phyloP scores from a whole-genome alignment of 163 green algal species.

The Prototheca wickerhamii region DNA sequence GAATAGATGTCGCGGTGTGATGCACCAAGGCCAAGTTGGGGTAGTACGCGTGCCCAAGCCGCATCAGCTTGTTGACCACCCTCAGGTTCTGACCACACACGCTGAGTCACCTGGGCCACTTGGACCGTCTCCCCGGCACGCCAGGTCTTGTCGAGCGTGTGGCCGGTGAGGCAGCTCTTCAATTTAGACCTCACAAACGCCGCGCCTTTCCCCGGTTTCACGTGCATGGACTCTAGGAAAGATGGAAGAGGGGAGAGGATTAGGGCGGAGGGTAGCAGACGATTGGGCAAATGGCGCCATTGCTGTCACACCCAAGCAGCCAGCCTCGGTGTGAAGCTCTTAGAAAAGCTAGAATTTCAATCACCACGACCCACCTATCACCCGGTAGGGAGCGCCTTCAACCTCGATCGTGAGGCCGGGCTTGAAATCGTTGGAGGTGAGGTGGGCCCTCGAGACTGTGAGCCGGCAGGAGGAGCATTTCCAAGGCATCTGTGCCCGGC shows the following conservation, averaged over 20 bases:
- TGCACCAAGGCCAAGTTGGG: too few species aligned
- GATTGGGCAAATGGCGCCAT: too few species aligned
- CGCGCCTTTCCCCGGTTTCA: conserved; percentile 95
- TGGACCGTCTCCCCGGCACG: conserved; percentile 72
- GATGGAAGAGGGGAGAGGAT: background rate
- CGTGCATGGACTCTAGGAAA: conserved; percentile 86
- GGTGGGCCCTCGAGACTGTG: conserved; percentile 9
- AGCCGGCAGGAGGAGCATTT: too few species aligned
- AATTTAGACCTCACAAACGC: conserved; percentile 97
- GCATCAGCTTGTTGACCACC: too few species aligned
- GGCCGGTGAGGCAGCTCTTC: conserved; percentile 82
- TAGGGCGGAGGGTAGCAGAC: background rate
- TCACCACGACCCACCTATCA: conserved; percentile 46
- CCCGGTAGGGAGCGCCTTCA: conserved; percentile 67
- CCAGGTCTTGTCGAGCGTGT: conserved; percentile 91
- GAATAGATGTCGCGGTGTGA: too few species aligned
- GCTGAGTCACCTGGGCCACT: conserved; percentile 14
- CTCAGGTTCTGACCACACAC: background rate
- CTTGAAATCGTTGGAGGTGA: conserved; percentile 86
- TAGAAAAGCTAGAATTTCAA: background rate
- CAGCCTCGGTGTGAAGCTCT: too few species aligned
- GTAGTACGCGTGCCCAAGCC: too few species aligned
- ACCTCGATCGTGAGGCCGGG: conserved; percentile 82
- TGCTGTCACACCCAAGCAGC: too few species aligned
- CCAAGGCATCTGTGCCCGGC: too few species aligned